These are phyloP conservation scores for Salvia rosmarinus DNA, from an alignment of 257 asterid genomes.

Conservation along the genomic window DNA sequence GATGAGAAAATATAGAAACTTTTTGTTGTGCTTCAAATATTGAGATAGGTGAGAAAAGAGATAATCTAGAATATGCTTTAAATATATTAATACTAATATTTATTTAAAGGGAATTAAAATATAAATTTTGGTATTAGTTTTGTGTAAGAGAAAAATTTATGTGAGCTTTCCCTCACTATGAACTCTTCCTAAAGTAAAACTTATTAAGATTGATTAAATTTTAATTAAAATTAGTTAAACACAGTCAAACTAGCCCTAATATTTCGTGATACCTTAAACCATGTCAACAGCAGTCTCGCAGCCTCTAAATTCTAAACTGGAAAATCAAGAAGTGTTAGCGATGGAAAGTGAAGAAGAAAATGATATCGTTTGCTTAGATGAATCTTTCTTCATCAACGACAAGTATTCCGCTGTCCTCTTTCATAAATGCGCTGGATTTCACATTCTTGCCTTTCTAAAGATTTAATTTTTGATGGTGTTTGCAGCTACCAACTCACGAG, in stretches of 20 bases:
- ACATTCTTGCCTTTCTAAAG: conserved; percentile 3
- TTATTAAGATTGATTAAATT: too few species aligned
- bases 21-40: too few species aligned
- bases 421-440: not conserved
- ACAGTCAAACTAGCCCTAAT: conserved; percentile 15
- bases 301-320: not conserved
- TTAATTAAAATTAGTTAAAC: too few species aligned
- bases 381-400: conserved; percentile 83
- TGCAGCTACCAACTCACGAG: conserved; percentile 77
- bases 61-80: too few species aligned
- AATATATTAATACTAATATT: too few species aligned
- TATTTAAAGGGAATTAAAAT: too few species aligned
- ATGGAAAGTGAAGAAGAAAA: conserved; percentile 53
- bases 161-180: too few species aligned
- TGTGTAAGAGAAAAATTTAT: too few species aligned
- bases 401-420: conserved; percentile 41
- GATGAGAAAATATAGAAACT: too few species aligned
- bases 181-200: too few species aligned
- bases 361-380: conserved; percentile 71
- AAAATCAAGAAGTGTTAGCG: not conserved
- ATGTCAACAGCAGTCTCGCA: not conserved
- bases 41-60: too few species aligned
- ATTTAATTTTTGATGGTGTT: conserved; percentile 14
- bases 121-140: too few species aligned
- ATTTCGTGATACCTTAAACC: not conserved